phyloP scores from a whole-genome alignment of 1,284 basidiomycete genomes.

The Mycosarcoma mackinlayi region DNA sequence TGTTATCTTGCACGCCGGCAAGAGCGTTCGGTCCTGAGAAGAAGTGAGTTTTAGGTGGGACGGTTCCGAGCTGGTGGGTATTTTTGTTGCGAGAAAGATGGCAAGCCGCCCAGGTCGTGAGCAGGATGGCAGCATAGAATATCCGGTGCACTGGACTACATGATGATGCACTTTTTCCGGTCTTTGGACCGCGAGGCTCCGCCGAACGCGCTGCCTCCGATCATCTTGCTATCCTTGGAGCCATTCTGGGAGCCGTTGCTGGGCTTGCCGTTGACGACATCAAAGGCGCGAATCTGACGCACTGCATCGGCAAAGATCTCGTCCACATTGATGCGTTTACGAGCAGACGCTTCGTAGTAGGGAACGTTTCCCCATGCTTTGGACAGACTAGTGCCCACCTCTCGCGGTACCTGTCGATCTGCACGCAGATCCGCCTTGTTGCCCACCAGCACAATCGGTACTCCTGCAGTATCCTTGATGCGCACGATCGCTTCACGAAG shows the following conservation, averaged over 20 bases:
- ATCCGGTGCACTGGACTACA: no score
- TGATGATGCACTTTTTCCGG: conserved; percentile 54
- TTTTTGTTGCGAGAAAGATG: no score
- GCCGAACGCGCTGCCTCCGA: conserved; percentile 18
- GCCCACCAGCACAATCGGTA: conserved; percentile 60
- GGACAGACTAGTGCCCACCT: conserved; percentile 61
- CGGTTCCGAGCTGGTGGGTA: no score
- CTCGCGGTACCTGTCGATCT: conserved; percentile 60
- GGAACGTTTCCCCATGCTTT: conserved; percentile 63
- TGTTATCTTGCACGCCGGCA: conserved; percentile 17
- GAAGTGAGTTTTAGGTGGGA: no score
- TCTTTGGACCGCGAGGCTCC: conserved; percentile 7
- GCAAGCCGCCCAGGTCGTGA: neutral
- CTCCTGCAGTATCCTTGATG: conserved; percentile 52
- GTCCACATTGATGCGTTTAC: conserved; percentile 61
- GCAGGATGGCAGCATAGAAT: no score
- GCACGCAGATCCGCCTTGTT: conserved; percentile 61
- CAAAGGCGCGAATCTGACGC: conserved; percentile 55
- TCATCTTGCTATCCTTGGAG: conserved; percentile 10
- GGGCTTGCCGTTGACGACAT: conserved; percentile 21
- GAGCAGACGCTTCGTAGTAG: conserved; percentile 60
- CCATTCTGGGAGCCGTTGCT: neutral
- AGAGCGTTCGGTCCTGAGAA: no score
- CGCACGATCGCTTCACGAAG: conserved; percentile 60
- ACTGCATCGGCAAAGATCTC: conserved; percentile 62